Conservation (phyloP, 371 early-diverging fungal species). For the Choanephora cucurbitarum region DNA sequence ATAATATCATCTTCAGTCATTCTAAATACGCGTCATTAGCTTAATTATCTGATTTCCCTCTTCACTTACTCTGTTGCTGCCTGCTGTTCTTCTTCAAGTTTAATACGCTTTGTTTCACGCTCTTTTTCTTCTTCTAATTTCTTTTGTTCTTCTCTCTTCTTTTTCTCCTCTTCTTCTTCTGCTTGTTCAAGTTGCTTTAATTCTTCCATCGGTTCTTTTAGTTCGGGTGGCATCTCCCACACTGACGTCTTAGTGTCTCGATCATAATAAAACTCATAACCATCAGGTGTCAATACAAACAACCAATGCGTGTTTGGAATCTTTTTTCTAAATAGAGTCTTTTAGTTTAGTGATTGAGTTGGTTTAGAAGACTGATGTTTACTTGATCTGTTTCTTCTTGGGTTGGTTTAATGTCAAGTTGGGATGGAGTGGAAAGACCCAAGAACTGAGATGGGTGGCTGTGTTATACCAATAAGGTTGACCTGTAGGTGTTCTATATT, state of each 20-base stretch:
- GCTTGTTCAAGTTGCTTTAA: conserved; percentile 32
- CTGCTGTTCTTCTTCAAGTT: conserved; percentile 16
- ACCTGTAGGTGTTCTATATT: conserved; percentile 59
- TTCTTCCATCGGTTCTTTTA: conserved; percentile 48
- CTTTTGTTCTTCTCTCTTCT: conserved; percentile 11
- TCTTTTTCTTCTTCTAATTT: conserved; percentile 11
- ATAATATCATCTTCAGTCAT: conserved; percentile 74
- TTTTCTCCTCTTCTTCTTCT: conserved; percentile 11
- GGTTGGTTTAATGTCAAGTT: conserved; percentile 17
- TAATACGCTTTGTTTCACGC: conserved; percentile 7
- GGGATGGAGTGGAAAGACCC: conserved; percentile 49
- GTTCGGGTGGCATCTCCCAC: conserved; percentile 70
- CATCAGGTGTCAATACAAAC: conserved; percentile 69
- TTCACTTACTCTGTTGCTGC: conserved; percentile 23
- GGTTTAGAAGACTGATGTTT: conserved; percentile 11
- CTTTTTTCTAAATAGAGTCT: conserved; percentile 43
- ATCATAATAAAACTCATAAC: conserved; percentile 79
- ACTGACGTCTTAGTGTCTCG: conserved; percentile 63
- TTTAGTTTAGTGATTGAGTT: not conserved
- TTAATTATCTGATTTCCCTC: not conserved
- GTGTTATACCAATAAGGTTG: conserved; percentile 64
- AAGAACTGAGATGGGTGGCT: conserved; percentile 53
- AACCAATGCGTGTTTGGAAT: conserved; percentile 78
- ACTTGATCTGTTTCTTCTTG: conserved; percentile 39
- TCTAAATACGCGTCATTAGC: conserved; percentile 30